Evolutionary conservation across 108 stramenopile genomes (phyloP).

Genomic region (Cyclostephanos invisitatus): DNA sequence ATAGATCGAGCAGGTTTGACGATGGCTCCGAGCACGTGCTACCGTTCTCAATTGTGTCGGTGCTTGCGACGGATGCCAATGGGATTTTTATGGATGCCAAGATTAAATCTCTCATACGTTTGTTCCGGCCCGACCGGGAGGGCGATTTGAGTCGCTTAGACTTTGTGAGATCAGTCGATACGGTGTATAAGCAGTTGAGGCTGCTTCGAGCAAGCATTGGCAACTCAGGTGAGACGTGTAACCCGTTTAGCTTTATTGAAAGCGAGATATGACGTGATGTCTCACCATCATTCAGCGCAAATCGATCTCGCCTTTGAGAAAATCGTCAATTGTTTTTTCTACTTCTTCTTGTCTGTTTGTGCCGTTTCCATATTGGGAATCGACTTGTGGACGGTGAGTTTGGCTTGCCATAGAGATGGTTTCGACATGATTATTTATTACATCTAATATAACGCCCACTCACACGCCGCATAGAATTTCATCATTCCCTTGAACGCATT

Average conservation of each 20-base stretch:
- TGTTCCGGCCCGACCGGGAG: constrained; percentile 67
- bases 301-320: constrained; percentile 74
- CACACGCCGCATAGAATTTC: constrained; percentile 12
- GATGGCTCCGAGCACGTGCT: constrained; percentile 24
- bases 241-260: not conserved
- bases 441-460: constrained; percentile 19
- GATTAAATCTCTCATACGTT: constrained; percentile 53
- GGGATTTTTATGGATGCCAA: constrained; percentile 48
- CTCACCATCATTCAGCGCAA: constrained; percentile 31
- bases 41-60: constrained; percentile 59
- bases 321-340: constrained; percentile 65
- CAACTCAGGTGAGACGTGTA: constrained; percentile 37
- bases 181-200: constrained; percentile 66
- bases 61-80: constrained; percentile 38
- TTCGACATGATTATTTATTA: not conserved
- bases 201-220: constrained; percentile 63
- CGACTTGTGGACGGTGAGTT: constrained; percentile 30
- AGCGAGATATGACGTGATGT: not conserved
- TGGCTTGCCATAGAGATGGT: not conserved
- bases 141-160: constrained; percentile 61
- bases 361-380: constrained; percentile 50
- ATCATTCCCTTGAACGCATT: constrained; percentile 36
- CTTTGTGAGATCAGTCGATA: constrained; percentile 68
- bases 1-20: too few relatives aligned
- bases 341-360: constrained; percentile 43